These are phyloP conservation scores for Globisporangium nagaii DNA, from an alignment of 352 stramenopile genomes.

Conservation along the genomic window DNA sequence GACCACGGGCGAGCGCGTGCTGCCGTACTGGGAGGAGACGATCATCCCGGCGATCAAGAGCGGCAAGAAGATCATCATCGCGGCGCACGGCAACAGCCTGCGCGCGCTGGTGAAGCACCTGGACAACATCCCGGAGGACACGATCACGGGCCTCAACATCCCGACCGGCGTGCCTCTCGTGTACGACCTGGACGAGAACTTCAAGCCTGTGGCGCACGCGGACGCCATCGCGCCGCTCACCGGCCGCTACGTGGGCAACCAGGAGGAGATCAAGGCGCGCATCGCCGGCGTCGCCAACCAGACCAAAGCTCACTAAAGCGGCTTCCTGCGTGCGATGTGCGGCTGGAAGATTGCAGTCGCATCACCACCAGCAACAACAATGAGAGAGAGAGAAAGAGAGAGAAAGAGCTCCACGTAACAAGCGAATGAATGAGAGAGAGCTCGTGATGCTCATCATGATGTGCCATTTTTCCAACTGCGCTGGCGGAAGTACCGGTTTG, in stretches of 20 bases:
- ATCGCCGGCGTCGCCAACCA: conserved; percentile 97
- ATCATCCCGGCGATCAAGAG: conserved; percentile 93
- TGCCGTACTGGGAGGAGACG: conserved; percentile 93
- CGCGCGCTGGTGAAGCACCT: conserved; percentile 98
- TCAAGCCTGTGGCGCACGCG: conserved; percentile 92
- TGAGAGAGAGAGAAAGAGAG: too few species aligned
- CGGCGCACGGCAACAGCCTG: conserved; percentile 97
- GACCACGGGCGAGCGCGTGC: conserved; percentile 92
- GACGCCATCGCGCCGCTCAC: conserved; percentile 88
- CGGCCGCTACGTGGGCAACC: conserved; percentile 89
- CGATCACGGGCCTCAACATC: conserved; percentile 97
- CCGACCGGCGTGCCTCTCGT: conserved; percentile 94
- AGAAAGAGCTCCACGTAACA: too few species aligned
- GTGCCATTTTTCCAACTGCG: too few species aligned
- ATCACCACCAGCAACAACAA: too few species aligned
- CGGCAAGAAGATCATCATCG: conserved; percentile 96
- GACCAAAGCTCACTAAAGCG: conserved; percentile 90
- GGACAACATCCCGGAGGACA: conserved; percentile 95
- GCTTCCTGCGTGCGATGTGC: too few species aligned
- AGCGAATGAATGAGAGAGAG: too few species aligned
- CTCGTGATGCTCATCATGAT: too few species aligned
- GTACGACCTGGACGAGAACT: conserved; percentile 97
- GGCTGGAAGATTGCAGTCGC: too few species aligned
- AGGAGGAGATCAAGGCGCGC: conserved; percentile 94
- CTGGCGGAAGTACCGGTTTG: too few species aligned